Evolutionary conservation across 768 basidiomycete species (phyloP).

Genomic region (Lentinus tigrinus): DNA sequence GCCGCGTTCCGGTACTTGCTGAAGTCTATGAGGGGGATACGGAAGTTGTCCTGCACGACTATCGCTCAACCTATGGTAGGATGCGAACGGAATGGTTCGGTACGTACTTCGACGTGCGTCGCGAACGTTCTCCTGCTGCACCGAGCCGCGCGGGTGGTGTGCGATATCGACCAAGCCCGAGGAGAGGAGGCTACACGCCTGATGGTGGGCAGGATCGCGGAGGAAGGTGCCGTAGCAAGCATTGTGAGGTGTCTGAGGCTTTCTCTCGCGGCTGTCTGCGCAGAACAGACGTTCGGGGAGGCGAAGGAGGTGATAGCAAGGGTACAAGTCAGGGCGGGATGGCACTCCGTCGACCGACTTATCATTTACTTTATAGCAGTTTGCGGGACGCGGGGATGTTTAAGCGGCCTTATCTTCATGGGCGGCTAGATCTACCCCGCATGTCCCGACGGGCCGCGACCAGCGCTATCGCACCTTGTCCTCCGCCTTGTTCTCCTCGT

Average conservation of each 20-base stretch:
- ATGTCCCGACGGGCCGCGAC: too few species aligned
- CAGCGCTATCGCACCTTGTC: neutral
- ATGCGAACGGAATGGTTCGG: too few species aligned
- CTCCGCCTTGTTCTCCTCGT: neutral
- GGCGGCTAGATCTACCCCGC: neutral
- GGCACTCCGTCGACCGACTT: too few species aligned
- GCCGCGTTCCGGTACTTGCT: slow-evolving; percentile 55
- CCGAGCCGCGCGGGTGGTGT: neutral
- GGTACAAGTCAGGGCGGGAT: too few species aligned
- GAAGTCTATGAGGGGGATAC: slow-evolving; percentile 80
- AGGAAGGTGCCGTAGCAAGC: neutral
- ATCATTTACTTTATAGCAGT: too few species aligned
- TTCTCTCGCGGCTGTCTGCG: too few species aligned
- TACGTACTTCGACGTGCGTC: slow-evolving; percentile 11
- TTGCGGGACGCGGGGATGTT: neutral
- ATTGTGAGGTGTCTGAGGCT: neutral
- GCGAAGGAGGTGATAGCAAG: neutral
- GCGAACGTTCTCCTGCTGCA: neutral
- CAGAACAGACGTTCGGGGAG: neutral
- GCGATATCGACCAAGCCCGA: neutral
- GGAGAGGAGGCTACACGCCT: neutral
- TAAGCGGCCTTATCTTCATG: neutral
- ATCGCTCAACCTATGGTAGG: neutral
- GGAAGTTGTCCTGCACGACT: slow-evolving; percentile 15
- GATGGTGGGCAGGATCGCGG: neutral